Base-by-base conservation (phyloP, 1,284 basidiomycete genomes). In the Irpex sp. region DNA sequence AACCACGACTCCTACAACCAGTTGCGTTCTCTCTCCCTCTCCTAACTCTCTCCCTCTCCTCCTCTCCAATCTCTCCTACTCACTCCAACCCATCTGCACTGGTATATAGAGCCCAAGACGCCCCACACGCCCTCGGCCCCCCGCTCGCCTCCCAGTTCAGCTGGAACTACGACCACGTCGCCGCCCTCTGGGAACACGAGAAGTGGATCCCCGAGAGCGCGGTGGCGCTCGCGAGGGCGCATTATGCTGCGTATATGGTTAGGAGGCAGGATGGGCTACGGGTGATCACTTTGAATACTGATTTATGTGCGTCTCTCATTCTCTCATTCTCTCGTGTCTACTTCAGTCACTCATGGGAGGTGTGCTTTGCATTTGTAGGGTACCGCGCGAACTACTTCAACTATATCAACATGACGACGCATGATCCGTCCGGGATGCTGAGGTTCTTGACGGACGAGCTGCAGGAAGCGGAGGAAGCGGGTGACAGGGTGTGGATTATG, bases 381-480 rank as follows among this genome's bases (percentile, higher is more conserved):
- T 67, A 66, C 66, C 85, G 84, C 57, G 78, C 83, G 7, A 92
- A 94, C 70, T 86, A 83, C 67, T 90, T 92, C 76, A 89, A 88
- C 71, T 92, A 87, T 71, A 87, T 94, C 75, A 89, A 93, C 69
- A 80, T 90, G 69, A 85, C 84, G 19, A 74, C 86, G 47, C 83
- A 87, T 1, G 92, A 94, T 72, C 78, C 79, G 47, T 90, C 86
- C 46, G 90, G 91, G 7, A 90, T 89, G 82, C 78, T 94, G 66
- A 81, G 89, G 26, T 93, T 90, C 77, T 70, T 94, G 61, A 93
- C 92, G 2, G 87, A 92, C 67, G 90, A 94, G 73, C 77, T 94
- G n/a, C 89, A 92, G 71, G 85, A 80, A 59, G 88, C 89, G 13
- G 90, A 92, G 72, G 89, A 92, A 69, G 79, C 80, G 37, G 84